These are phyloP conservation scores for Solanum chaucha DNA, from an alignment of 257 asterid species.

Conservation along the genomic window DNA sequence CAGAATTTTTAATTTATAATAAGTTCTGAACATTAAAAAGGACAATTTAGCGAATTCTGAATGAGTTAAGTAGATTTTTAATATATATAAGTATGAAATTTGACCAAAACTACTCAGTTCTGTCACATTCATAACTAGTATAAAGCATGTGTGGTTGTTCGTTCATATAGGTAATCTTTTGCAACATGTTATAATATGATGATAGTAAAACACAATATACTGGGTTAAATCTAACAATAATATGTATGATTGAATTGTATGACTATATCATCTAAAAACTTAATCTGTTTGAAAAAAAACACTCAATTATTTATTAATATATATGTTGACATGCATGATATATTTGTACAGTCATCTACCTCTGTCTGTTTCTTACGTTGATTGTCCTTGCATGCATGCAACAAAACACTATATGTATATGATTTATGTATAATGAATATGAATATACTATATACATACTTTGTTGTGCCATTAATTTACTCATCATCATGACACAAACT, in stretches of 20 bases:
- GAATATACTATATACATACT: background rate
- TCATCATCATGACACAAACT: background rate
- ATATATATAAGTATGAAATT: background rate
- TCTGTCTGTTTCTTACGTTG: background rate
- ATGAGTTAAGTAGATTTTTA: background rate
- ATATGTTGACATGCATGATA: background rate
- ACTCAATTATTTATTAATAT: background rate
- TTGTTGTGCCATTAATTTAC: background rate
- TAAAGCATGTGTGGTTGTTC: background rate
- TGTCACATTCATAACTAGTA: background rate
- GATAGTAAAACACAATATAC: background rate
- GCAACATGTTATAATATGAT: background rate
- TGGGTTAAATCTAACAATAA: background rate
- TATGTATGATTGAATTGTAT: background rate
- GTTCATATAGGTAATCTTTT: background rate
- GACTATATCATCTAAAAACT: background rate
- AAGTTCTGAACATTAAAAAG: background rate
- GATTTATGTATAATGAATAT: background rate
- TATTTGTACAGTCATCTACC: background rate
- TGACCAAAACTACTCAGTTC: background rate
- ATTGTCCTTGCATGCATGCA: background rate
- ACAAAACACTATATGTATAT: background rate
- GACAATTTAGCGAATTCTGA: too few relatives aligned
- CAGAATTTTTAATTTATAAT: fast-evolving
- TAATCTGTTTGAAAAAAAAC: background rate